phyloP scores from a whole-genome alignment of 148 eudicot species.

The Cornus controversa region DNA sequence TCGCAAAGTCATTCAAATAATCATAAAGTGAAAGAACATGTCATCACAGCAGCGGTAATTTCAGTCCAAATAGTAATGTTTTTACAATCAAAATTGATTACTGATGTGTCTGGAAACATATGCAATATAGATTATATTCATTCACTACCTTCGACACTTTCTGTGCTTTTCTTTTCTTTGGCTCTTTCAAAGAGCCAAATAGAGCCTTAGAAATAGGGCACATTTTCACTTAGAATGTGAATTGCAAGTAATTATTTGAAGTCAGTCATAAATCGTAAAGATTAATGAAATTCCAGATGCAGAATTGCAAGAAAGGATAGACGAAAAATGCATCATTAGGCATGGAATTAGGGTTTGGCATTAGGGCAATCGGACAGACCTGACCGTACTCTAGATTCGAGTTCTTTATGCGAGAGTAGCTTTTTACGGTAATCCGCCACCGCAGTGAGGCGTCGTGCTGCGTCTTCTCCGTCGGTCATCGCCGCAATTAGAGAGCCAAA shows the following conservation, averaged over 20 bases:
- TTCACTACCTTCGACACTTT: neutral
- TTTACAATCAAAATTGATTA: no score
- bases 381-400: conserved; percentile 46
- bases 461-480: conserved; percentile 37
- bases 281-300: neutral
- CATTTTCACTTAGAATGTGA: neutral
- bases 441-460: conserved; percentile 44
- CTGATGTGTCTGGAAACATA: no score
- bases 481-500: neutral
- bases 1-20: no score
- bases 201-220: no score
- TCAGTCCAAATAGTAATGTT: no score
- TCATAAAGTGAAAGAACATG: no score
- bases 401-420: conserved; percentile 52
- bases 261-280: conserved; percentile 7
- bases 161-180: neutral
- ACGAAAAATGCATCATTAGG: no score
- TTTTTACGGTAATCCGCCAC: conserved; percentile 47
- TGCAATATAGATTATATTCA: neutral
- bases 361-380: conserved; percentile 19
- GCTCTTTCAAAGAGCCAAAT: no score
- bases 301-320: neutral
- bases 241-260: neutral
- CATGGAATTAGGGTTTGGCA: conserved; percentile 20
- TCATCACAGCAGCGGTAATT: no score